Percentiles rank a stretch among this genome's conserved stretches.
Conservation (phyloP, 2,329 filamentous ascomycete genomes). For the Neofusicoccum sp. region DNA sequence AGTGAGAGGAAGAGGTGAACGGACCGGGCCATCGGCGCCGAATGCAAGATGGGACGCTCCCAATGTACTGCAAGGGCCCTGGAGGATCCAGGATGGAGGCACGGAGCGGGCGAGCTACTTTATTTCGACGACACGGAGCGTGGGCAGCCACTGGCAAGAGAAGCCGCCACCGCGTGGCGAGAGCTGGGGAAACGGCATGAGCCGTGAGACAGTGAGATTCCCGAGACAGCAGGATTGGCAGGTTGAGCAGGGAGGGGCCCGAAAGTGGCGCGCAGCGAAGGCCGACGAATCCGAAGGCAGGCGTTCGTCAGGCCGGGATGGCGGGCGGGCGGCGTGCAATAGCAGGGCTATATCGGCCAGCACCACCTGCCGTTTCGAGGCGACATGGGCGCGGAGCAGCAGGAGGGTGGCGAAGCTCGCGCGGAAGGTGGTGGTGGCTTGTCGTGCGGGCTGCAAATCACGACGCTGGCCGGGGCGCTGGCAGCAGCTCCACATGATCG, state of each 20-base stretch:
- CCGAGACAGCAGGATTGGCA: conserved; percentile 3
- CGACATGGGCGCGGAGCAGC: not conserved
- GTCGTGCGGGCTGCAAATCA: not conserved
- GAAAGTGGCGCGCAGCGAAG: conserved; percentile 2
- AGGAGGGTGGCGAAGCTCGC: not conserved
- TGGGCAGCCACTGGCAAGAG: not conserved
- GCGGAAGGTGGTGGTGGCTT: not conserved
- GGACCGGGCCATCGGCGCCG: not conserved
- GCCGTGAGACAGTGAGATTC: not conserved
- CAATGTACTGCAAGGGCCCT: not conserved
- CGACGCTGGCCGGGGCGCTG: not conserved
- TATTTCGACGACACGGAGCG: conserved; percentile 3
- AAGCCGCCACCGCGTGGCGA: not conserved
- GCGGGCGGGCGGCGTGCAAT: not conserved
- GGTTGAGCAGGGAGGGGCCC: not conserved
- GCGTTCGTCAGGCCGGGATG: not conserved
- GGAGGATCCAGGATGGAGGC: not conserved
- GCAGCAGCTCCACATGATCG: conserved; percentile 14
- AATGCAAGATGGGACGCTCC: not conserved
- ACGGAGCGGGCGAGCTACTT: conserved; percentile 1
- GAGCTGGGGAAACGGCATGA: not conserved
- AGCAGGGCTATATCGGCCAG: not conserved
- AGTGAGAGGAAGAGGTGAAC: not conserved
- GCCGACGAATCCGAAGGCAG: not conserved
- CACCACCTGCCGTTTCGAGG: not conserved